Conservation (phyloP, 106 monocot genomes). For the Gastrodia elata region DNA sequence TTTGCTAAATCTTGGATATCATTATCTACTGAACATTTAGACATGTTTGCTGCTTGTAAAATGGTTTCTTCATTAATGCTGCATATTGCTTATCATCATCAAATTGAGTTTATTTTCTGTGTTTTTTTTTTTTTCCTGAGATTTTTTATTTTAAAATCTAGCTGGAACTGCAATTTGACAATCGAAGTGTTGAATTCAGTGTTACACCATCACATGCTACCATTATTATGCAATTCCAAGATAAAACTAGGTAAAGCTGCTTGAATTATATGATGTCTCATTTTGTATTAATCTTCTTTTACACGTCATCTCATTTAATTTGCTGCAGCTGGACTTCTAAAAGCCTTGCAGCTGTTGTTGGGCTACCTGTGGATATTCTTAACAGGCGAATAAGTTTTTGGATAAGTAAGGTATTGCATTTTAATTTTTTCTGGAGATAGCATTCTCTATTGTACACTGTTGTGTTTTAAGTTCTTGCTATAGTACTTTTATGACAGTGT, state of each 20-base stretch:
- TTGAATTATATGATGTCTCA: not conserved
- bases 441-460: not conserved
- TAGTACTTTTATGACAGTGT: no score
- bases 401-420: constrained; percentile 70
- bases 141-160: constrained; percentile 28
- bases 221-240: constrained; percentile 96
- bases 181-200: constrained; percentile 60
- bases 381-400: constrained; percentile 81
- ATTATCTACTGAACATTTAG: not conserved
- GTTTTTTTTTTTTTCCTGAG: not conserved
- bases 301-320: constrained; percentile 7
- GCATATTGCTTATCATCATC: not conserved
- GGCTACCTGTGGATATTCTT: constrained; percentile 59
- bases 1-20: not conserved
- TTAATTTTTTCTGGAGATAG: not conserved
- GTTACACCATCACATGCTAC: constrained; percentile 83
- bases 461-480: not conserved
- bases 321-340: constrained; percentile 78
- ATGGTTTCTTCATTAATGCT: not conserved
- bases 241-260: constrained; percentile 60
- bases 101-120: not conserved
- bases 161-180: constrained; percentile 90
- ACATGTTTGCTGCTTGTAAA: not conserved
- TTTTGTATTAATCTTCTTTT: constrained; percentile 8
- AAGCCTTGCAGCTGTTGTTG: constrained; percentile 65